Evolutionary conservation across 1,284 basidiomycete species (phyloP), one percentile per base, ranked within the genome.

Genomic region (Fomitopsis betulina): DNA sequence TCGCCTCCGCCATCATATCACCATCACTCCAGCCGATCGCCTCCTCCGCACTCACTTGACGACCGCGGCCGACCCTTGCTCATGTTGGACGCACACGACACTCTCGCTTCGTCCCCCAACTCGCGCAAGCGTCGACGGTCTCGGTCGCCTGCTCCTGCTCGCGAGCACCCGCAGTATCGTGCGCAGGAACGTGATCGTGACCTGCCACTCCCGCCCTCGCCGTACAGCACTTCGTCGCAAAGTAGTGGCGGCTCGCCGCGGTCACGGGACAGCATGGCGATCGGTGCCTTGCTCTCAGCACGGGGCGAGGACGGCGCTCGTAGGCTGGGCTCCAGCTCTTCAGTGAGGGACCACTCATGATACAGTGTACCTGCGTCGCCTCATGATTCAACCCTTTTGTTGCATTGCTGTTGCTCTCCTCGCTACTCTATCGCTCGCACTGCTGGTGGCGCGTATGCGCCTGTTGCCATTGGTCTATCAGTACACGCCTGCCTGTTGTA

Each of bases 261-360:
- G 17, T 69, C 71, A 25, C 65, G 71, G 47, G 71, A 71, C 57
- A 62, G 65, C 21, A 72, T 72, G 70, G 65, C 69, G n/a, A 72
- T 72, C 53, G 70, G 69, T 56, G 67, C 69, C 19, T 74, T 89
- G 21, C 85, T 90, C 61, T 79, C 84, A 3, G 56, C 67, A 32
- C 58, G 58, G 12, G 55, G 55, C 27, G 47, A 60, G 30, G 64
- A 63, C 38, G 59, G 49, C n/a, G 42, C 21, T 13, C 43, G 54
- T 15, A 50, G 65, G 64, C 54, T 53, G 49, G n/a, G 45, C 45
- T 45, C 56, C 9, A 45, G 21, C 13, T 53, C 56, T 1, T 61
- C 64, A 23, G 66, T 63, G 51, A 59, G 66, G 30, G 63, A 63
- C 5, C 32, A 51, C 33, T 19, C 30, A 51, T 51, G 21, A 51